Base-by-base conservation (phyloP, 495 filamentous ascomycete species). In the Neurospora africana region DNA sequence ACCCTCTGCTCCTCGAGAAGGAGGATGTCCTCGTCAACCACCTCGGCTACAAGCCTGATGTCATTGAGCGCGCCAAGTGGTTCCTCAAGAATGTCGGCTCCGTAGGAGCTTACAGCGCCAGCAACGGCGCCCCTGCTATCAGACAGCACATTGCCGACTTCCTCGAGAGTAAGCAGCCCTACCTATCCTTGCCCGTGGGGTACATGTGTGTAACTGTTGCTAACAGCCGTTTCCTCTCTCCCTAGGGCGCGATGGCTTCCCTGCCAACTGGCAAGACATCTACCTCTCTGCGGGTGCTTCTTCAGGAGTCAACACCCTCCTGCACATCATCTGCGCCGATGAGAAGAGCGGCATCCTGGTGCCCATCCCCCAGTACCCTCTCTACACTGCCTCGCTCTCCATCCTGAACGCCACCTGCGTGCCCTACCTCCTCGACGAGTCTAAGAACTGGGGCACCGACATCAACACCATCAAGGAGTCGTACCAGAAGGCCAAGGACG, bases 321-420 rank as follows among this genome's bases (percentile, higher is more conserved):
- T 99, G 68, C 92, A 94, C 82, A 86, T 96, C 80, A 92, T 99
- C 81, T 96, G 94, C 83, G 84, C 91, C 43, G 84, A 85, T 27
- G 89, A 89, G n/a, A 86, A 90, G 27, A 91, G 92, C 10, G 95
- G 95, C 71, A 87, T 99, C 38, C 87, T 99, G 37, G 91, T 99
- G 27, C 95, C 95, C 6, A 98, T 99, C 74, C 95, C 95, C 9
- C 95, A 99, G 82, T 99, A 99, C 80, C 95, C 95, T 13, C 89
- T 99, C 44, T 99, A 99, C 83, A 98, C 96, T 36, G 95, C 95
- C 44, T 97, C 95, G 3, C 87, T 99, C 70, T 82, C 94, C 30
- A 83, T 99, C 19, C 86, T 97, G 73, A 89, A 97, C 81, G 93
- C 96, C 19, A 86, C 87, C 47, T 93, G 91, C 76, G 95, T 99